A percentile compares a stretch with the other conserved stretches of the same genome.
phyloP scores from a whole-genome alignment of 2,329 filamentous ascomycete species.

The Rutstroemia sp. region DNA sequence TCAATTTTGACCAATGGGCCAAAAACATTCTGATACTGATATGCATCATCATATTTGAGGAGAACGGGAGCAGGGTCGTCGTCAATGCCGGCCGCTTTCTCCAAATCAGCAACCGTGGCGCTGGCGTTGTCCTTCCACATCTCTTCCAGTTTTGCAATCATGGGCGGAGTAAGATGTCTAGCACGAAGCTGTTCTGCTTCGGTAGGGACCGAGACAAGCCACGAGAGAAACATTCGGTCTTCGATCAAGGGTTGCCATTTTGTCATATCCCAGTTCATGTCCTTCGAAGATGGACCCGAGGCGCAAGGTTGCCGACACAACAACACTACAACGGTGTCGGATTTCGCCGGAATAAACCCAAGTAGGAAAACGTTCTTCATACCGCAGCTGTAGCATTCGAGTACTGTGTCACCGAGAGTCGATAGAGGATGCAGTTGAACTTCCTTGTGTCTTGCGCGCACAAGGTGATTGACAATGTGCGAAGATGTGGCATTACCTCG shows the following conservation, averaged over 20 bases:
- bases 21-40: slow-evolving; percentile 98
- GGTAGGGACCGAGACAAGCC: slow-evolving; percentile 83
- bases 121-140: slow-evolving; percentile 95
- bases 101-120: slow-evolving; percentile 83
- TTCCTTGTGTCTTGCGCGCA: slow-evolving; percentile 96
- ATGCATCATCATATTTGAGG: slow-evolving; percentile 92
- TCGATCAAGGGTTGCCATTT: slow-evolving; percentile 97
- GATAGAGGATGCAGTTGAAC: slow-evolving; percentile 94
- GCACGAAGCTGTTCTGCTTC: slow-evolving; percentile 95
- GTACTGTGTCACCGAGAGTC: slow-evolving; percentile 85
- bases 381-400: slow-evolving; percentile 98
- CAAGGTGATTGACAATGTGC: slow-evolving; percentile 96
- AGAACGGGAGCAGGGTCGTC: slow-evolving; percentile 92
- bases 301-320: slow-evolving; percentile 95
- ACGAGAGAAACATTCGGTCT: slow-evolving; percentile 87
- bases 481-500: slow-evolving; percentile 94
- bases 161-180: slow-evolving; percentile 83
- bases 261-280: slow-evolving; percentile 99
- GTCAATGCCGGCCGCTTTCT: slow-evolving; percentile 85
- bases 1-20: slow-evolving; percentile 98
- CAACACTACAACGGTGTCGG: slow-evolving; percentile 94
- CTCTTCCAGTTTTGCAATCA: slow-evolving; percentile 94
- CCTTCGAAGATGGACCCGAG: slow-evolving; percentile 89
- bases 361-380: slow-evolving; percentile 99
- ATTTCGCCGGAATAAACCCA: slow-evolving; percentile 97